Evolutionary conservation across 768 basidiomycete species (phyloP).

Genomic region (Sarcodon aspratus): DNA sequence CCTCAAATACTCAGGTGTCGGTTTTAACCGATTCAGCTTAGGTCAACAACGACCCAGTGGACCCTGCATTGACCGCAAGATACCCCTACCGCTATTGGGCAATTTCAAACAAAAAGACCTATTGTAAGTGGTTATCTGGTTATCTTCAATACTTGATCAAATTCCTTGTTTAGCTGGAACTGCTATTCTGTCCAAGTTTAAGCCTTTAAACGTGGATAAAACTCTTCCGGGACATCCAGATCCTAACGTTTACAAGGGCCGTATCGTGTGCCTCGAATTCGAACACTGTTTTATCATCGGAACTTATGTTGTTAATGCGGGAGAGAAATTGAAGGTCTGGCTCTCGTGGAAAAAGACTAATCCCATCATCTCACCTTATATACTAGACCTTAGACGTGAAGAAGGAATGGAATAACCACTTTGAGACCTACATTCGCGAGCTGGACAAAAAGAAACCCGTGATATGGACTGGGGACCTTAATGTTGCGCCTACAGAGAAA

Average conservation of each 20-base stretch:
- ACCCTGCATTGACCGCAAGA: slow-evolving; percentile 40
- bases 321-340: slow-evolving; percentile 57
- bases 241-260: slow-evolving; percentile 52
- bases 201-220: slow-evolving; percentile 54
- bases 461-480: slow-evolving; percentile 83
- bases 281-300: slow-evolving; percentile 56
- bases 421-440: slow-evolving; percentile 58
- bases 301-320: slow-evolving; percentile 83
- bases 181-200: slow-evolving; percentile 67
- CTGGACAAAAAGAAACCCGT: slow-evolving; percentile 75
- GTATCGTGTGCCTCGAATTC: slow-evolving; percentile 78
- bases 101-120: slow-evolving; percentile 67
- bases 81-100: slow-evolving; percentile 73
- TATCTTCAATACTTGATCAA: not conserved
- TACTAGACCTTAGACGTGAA: slow-evolving; percentile 63
- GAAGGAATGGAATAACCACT: slow-evolving; percentile 71
- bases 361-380: not conserved
- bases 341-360: not conserved
- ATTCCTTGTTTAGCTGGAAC: slow-evolving; percentile 52
- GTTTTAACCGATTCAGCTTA: slow-evolving; percentile 14
- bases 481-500: slow-evolving; percentile 70
- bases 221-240: slow-evolving; percentile 71
- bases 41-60: slow-evolving; percentile 63
- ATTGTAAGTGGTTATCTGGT: slow-evolving; percentile 34
- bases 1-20: not conserved